A percentile compares a stretch with the other conserved stretches of the same genome.
These are phyloP conservation scores for Ceratocystis alfenasii DNA, from an alignment of 2,329 filamentous ascomycete species.

Conservation along the genomic window DNA sequence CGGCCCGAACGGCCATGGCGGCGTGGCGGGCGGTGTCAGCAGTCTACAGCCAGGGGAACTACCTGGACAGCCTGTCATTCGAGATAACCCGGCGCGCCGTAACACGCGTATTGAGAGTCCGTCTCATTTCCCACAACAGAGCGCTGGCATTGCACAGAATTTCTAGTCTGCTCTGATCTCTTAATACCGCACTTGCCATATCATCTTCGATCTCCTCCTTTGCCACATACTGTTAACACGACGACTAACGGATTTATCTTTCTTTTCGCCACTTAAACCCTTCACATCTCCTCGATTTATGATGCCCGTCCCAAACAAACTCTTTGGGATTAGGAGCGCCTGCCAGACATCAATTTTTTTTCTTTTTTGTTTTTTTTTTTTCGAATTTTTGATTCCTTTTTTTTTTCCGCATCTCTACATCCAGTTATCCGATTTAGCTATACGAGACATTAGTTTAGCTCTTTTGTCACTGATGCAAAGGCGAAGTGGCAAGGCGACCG, in stretches of 20 bases:
- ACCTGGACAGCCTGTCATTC: constrained; percentile 64
- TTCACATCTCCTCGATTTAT: constrained; percentile 7
- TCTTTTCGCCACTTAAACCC: not conserved
- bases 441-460: not conserved
- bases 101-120: constrained; percentile 93
- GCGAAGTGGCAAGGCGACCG: not conserved
- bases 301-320: not conserved
- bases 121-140: constrained; percentile 80
- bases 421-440: not conserved
- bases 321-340: not conserved
- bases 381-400: too few relatives aligned
- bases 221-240: constrained; percentile 7
- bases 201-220: not conserved
- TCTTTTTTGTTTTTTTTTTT: not conserved
- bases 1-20: not conserved
- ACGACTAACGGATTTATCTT: constrained; percentile 13
- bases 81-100: constrained; percentile 80
- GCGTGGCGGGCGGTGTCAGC: not conserved
- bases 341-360: not conserved
- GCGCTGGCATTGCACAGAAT: constrained; percentile 91
- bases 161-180: constrained; percentile 45
- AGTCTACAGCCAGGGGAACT: constrained; percentile 31
- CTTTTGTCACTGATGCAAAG: not conserved
- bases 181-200: constrained; percentile 8
- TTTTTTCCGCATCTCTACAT: not conserved